These are phyloP conservation scores for Ophiocordyceps sinensis DNA, from an alignment of 2,329 filamentous ascomycete genomes.

Conservation along the genomic window DNA sequence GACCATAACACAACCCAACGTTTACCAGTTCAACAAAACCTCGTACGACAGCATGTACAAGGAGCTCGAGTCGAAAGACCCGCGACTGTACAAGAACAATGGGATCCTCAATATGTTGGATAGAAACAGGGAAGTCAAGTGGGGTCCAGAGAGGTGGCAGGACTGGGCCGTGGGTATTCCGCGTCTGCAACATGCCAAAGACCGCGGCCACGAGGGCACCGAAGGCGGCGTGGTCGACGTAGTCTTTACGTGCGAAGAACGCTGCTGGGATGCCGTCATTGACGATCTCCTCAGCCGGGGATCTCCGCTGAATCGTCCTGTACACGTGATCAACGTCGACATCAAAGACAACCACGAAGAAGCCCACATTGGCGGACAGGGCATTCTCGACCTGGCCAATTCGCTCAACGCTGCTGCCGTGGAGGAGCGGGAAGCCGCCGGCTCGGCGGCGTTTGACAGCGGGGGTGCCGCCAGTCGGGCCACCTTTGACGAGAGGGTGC, in stretches of 20 bases:
- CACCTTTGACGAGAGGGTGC: slow-evolving; percentile 84
- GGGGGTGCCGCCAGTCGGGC: slow-evolving; percentile 52
- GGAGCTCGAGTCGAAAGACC: slow-evolving; percentile 76
- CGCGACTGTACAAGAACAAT: slow-evolving; percentile 76
- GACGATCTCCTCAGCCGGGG: slow-evolving; percentile 84
- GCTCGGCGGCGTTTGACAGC: slow-evolving; percentile 52
- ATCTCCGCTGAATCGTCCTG: slow-evolving; percentile 74
- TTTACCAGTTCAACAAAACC: slow-evolving; percentile 95
- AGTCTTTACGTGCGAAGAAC: slow-evolving; percentile 93
- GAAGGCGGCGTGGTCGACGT: slow-evolving; percentile 86
- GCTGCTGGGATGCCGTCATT: slow-evolving; percentile 95
- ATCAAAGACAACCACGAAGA: slow-evolving; percentile 98
- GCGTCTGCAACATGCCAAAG: slow-evolving; percentile 57
- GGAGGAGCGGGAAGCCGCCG: slow-evolving; percentile 58
- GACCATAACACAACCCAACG: slow-evolving; percentile 83
- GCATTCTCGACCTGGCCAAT: slow-evolving; percentile 82
- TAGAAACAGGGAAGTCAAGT: slow-evolving; percentile 83
- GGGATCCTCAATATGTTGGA: slow-evolving; percentile 93
- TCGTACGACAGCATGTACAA: slow-evolving; percentile 92
- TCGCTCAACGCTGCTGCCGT: slow-evolving; percentile 66
- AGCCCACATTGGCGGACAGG: slow-evolving; percentile 75
- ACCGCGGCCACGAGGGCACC: slow-evolving; percentile 66
- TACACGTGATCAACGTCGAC: slow-evolving; percentile 97
- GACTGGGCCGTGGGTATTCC: slow-evolving; percentile 88
- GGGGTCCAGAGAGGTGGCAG: slow-evolving; percentile 93